Percentiles rank a stretch among this genome's conserved stretches.
phyloP scores from a whole-genome alignment of 495 filamentous ascomycete species.

The Penicillium ochrochloron region DNA sequence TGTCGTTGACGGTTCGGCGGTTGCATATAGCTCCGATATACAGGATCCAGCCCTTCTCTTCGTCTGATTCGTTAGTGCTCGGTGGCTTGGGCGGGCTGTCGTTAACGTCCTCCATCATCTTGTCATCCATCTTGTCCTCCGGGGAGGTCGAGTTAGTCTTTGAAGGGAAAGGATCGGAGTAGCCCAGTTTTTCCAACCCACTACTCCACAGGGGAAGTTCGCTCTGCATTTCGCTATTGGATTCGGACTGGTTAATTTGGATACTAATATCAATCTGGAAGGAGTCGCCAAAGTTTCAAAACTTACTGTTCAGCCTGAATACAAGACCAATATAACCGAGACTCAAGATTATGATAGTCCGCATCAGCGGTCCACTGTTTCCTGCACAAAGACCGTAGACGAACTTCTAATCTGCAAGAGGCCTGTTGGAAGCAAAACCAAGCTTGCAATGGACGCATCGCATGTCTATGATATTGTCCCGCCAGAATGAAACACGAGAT shows the following conservation, averaged over 20 bases:
- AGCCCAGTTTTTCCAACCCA: constrained; percentile 30
- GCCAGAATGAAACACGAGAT: constrained; percentile 37
- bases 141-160: constrained; percentile 18
- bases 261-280: neutral
- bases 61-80: constrained; percentile 20
- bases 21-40: constrained; percentile 35
- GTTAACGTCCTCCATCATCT: constrained; percentile 12
- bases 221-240: constrained; percentile 31
- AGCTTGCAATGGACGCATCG: constrained; percentile 31
- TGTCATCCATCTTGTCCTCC: constrained; percentile 23
- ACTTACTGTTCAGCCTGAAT: constrained; percentile 36
- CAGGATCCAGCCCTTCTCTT: constrained; percentile 34
- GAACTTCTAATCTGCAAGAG: constrained; percentile 35
- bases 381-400: constrained; percentile 29
- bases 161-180: constrained; percentile 29
- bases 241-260: constrained; percentile 4
- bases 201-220: constrained; percentile 37
- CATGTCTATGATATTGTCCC: constrained; percentile 33
- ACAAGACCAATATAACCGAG: constrained; percentile 37
- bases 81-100: constrained; percentile 4
- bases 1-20: constrained; percentile 34
- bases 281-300: neutral
- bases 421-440: constrained; percentile 39
- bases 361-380: constrained; percentile 32
- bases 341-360: constrained; percentile 35